Conservation (phyloP, 2,329 filamentous ascomycete genomes). For the Rugonectria rugulosa region DNA sequence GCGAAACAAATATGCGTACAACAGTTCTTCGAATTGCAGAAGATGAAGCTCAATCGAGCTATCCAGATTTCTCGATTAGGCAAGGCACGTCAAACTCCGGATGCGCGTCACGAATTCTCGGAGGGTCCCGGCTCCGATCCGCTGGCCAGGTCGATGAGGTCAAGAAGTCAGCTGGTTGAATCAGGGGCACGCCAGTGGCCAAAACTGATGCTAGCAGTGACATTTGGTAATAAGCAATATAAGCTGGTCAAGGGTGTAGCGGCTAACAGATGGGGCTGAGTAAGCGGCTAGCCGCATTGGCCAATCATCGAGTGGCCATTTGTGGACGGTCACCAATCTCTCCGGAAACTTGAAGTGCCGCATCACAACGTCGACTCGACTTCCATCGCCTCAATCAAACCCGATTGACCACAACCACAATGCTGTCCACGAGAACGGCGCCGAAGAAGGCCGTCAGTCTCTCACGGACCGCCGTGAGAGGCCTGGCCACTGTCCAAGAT, state of each 20-base stretch:
- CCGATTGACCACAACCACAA: constrained; percentile 45
- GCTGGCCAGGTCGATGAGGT: constrained; percentile 39
- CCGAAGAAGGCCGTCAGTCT: constrained; percentile 48
- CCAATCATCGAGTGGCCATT: constrained; percentile 51
- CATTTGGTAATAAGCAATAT: neutral
- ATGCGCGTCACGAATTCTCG: neutral
- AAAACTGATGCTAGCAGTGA: constrained; percentile 33
- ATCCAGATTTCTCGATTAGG: no score
- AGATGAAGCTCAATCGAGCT: neutral
- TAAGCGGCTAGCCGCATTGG: constrained; percentile 44
- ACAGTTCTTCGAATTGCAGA: no score
- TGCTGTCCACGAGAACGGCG: constrained; percentile 56
- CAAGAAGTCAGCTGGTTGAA: constrained; percentile 24
- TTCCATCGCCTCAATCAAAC: constrained; percentile 40
- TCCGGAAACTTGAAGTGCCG: constrained; percentile 47
- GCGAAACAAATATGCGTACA: constrained; percentile 2
- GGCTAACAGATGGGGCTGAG: constrained; percentile 42
- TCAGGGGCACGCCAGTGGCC: constrained; percentile 13
- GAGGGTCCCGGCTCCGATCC: constrained; percentile 7
- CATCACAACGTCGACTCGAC: constrained; percentile 42
- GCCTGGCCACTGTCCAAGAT: constrained; percentile 84
- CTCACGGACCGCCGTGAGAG: constrained; percentile 62
- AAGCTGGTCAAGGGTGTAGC: constrained; percentile 25
- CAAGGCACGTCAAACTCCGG: no score
- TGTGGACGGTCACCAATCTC: constrained; percentile 46